phyloP scores from a whole-genome alignment of 139 green algal genomes.

The Chloropicon primus region DNA sequence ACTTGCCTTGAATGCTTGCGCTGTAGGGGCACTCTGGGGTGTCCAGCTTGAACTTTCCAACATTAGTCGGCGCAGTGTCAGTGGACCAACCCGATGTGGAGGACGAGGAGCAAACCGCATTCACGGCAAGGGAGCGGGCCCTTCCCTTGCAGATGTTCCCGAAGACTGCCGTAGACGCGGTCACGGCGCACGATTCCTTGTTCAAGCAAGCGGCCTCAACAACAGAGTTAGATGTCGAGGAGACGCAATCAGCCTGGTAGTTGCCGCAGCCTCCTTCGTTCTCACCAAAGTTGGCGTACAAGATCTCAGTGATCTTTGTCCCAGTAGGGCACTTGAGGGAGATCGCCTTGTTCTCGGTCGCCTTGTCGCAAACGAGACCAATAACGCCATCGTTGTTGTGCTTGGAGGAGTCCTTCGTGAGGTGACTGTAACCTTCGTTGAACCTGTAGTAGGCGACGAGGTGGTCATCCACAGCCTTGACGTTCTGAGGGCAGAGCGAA shows the following conservation, averaged over 20 bases:
- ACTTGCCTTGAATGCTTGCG: neutral
- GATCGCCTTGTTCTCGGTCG: slow-evolving; percentile 8
- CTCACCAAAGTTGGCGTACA: slow-evolving; percentile 19
- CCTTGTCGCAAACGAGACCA: slow-evolving; percentile 14
- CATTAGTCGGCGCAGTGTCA: slow-evolving; percentile 6
- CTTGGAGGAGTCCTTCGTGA: slow-evolving; percentile 5
- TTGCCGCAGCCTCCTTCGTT: slow-evolving; percentile 13
- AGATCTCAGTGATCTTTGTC: slow-evolving; percentile 9
- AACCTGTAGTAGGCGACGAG: slow-evolving; percentile 22
- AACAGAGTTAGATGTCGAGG: neutral
- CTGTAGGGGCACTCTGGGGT: neutral
- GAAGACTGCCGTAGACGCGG: slow-evolving; percentile 4
- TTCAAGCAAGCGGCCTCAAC: slow-evolving; percentile 8
- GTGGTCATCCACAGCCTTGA: neutral
- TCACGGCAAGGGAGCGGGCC: slow-evolving; percentile 11
- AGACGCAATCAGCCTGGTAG: slow-evolving; percentile 11
- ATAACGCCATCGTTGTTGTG: slow-evolving; percentile 14
- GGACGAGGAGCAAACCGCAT: slow-evolving; percentile 10
- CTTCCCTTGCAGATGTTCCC: slow-evolving; percentile 13
- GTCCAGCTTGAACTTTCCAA: neutral
- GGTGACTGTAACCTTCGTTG: slow-evolving; percentile 10
- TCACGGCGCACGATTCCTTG: slow-evolving; percentile 9
- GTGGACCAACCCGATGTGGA: neutral
- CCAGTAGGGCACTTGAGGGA: slow-evolving; percentile 12
- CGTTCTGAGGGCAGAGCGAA: neutral